These are phyloP conservation scores for Collybiopsis confluens DNA, from an alignment of 768 basidiomycete species.

Conservation along the genomic window DNA sequence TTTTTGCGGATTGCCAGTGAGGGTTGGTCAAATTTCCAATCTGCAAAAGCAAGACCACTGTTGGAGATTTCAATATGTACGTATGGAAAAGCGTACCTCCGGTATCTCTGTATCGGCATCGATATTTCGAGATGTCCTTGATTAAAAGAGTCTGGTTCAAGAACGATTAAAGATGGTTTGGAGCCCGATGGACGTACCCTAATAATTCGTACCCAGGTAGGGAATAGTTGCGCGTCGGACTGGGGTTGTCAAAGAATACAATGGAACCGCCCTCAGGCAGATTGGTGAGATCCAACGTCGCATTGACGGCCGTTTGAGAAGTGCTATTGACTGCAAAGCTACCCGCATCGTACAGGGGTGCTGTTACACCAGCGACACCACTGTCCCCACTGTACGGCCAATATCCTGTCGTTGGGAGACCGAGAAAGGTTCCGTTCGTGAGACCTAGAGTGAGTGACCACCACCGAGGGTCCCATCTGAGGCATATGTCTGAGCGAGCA, in stretches of 20 bases:
- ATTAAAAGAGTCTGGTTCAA: neutral
- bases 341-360: constrained; percentile 20
- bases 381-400: constrained; percentile 28
- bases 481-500: too few relatives aligned
- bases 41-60: too few relatives aligned
- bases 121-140: constrained; percentile 21
- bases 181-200: constrained; percentile 22
- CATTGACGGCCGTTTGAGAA: constrained; percentile 15
- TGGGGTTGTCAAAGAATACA: constrained; percentile 28
- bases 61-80: too few relatives aligned
- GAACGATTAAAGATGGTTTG: neutral
- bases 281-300: constrained; percentile 16
- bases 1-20: constrained; percentile 27
- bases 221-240: constrained; percentile 25
- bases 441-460: constrained; percentile 27
- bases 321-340: neutral
- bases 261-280: constrained; percentile 17
- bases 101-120: constrained; percentile 16
- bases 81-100: constrained; percentile 15
- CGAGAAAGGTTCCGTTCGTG: constrained; percentile 23
- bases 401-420: constrained; percentile 26
- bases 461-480: constrained; percentile 29
- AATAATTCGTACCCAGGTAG: constrained; percentile 22
- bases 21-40: constrained; percentile 27
- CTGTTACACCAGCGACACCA: constrained; percentile 22